Percentiles rank a stretch among this genome's conserved stretches.
These are phyloP conservation scores for Striga asiatica DNA, from an alignment of 257 asterid species.

Conservation along the genomic window DNA sequence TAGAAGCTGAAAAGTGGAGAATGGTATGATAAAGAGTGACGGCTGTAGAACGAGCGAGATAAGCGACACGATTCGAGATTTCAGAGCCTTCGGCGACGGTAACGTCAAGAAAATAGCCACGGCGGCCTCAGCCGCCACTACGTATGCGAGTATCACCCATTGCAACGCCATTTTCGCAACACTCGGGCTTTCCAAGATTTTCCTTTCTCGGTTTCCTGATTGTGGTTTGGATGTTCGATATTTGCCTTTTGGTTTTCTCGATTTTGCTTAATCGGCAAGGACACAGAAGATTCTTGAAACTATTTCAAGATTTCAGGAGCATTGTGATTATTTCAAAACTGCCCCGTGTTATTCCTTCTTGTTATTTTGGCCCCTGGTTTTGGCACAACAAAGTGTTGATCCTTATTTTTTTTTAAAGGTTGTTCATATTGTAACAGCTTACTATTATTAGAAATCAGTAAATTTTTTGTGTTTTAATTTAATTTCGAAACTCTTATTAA, in stretches of 20 bases:
- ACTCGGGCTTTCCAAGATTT: not conserved
- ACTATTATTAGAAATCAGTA: too few relatives aligned
- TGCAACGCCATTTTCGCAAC: conserved; percentile 64
- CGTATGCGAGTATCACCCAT: conserved; percentile 77
- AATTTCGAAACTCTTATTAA: too few relatives aligned
- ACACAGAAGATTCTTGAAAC: not conserved
- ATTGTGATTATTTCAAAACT: too few relatives aligned
- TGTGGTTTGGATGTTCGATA: not conserved
- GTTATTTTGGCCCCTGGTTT: too few relatives aligned
- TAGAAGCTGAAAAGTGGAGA: conserved; percentile 83
- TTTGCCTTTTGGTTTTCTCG: not conserved
- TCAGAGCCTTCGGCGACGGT: conserved; percentile 65
- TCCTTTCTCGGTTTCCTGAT: not conserved
- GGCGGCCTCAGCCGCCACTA: conserved; percentile 81
- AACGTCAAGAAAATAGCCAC: conserved; percentile 55
- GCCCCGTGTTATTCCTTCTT: too few relatives aligned
- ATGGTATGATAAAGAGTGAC: conserved; percentile 64
- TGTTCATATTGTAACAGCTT: too few relatives aligned
- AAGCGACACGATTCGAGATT: conserved; percentile 50
- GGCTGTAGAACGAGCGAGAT: conserved; percentile 72
- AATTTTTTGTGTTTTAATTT: too few relatives aligned
- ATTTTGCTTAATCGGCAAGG: not conserved
- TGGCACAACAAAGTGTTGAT: too few relatives aligned
- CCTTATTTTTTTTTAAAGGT: too few relatives aligned
- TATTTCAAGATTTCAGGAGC: too few relatives aligned